Percentiles rank a stretch among this genome's conserved stretches.
These are phyloP conservation scores for Marchantia polymorpha DNA, from an alignment of 225 moss, liverwort and hornwort genomes.

Conservation along the genomic window DNA sequence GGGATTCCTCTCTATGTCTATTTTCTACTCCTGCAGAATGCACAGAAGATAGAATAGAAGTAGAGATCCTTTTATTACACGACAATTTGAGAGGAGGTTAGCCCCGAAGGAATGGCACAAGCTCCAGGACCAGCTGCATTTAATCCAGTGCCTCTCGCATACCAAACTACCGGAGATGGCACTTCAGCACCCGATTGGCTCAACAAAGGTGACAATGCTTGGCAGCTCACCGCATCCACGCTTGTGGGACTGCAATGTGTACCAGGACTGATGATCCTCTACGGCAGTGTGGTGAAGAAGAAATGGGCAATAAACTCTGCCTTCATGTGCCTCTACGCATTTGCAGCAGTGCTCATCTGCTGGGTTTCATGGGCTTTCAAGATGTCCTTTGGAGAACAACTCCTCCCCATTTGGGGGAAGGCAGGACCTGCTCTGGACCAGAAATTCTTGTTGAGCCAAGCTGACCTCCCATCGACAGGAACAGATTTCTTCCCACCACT, in stretches of 20 bases:
- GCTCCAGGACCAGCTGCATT: background rate
- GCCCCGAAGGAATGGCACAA: background rate
- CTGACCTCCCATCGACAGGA: conserved; percentile 20
- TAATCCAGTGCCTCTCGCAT: background rate
- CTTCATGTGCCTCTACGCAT: conserved; percentile 47
- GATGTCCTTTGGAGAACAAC: conserved; percentile 45
- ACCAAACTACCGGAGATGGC: background rate
- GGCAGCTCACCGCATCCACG: conserved; percentile 44
- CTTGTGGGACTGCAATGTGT: conserved; percentile 46
- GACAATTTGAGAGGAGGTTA: too few relatives aligned
- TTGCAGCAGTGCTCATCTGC: conserved; percentile 39
- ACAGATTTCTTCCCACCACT: background rate
- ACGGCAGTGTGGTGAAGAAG: conserved; percentile 51
- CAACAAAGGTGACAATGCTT: conserved; percentile 47
- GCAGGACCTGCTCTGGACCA: conserved; percentile 37
- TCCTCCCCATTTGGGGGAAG: conserved; percentile 43
- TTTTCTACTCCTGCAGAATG: too few relatives aligned
- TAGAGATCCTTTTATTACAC: too few relatives aligned
- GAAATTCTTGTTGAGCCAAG: conserved; percentile 38
- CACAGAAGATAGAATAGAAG: too few relatives aligned
- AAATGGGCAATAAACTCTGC: conserved; percentile 52
- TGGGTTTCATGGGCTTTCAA: conserved; percentile 47
- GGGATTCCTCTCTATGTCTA: too few relatives aligned
- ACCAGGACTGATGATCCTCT: conserved; percentile 42
- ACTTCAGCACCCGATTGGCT: conserved; percentile 31